Evolutionary conservation across 441 rosid species (phyloP), one percentile per base, ranked within the genome.

Genomic region (Isatis lusitanica): DNA sequence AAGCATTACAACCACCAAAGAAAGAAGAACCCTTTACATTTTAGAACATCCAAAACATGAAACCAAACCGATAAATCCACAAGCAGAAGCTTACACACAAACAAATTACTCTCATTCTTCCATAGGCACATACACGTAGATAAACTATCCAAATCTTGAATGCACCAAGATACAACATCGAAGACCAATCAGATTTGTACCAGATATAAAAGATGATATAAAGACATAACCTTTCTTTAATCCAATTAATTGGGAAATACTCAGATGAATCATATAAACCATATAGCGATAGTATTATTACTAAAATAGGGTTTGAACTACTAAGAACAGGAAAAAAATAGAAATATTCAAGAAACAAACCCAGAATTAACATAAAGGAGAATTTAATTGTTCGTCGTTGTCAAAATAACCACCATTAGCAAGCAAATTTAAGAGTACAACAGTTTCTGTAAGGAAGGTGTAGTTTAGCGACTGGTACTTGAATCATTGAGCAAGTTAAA

Each of bases 321-420:
- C n/a, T 28, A 38, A 48, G 51, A 24, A 40, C 6, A 3, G 46
- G 5, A 13, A 67, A 30, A 30, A 53, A 55, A 28, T 42, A 2
- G 17, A 9, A 68, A 68, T 30, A 24, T 40, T 39, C 18, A 48
- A 28, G 28, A 66, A 66, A 31, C 39, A 38, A 58, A 36, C 30
- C 63, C 26, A 15, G 9, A 47, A 3, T 21, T 21, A 67, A 10
- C 39, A 2, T 11, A 40, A 48, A 26, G 21, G 1, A 59, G 42
- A 88, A 51, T 83, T 87, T 71, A 92, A 85, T 83, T 80, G 88
- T 40, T 89, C 99, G 9, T 81, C 93, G 4, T 79, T 86, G 86
- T 88, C 90, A 33, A 79, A 68, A 70, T 76, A 12, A 47, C 53
- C 53, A 35, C 72, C 85, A 74, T 74, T 85, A 73, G 71, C 82